Evolutionary conservation across 371 early-diverging fungal species (phyloP).

Genomic region (Mucor piriformis): DNA sequence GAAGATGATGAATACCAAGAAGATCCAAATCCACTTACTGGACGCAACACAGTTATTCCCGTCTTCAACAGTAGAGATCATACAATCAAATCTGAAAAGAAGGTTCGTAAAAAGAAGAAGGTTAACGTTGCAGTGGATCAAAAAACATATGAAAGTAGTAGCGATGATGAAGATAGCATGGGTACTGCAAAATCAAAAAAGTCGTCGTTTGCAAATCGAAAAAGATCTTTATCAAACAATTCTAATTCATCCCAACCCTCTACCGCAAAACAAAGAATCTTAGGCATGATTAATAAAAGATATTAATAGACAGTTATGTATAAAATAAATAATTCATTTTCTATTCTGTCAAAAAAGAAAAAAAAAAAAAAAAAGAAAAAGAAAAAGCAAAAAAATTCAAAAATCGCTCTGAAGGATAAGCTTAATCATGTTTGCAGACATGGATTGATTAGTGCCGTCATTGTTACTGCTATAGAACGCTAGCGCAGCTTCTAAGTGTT

Average conservation of each 20-base stretch:
- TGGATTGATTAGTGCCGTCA: slow-evolving; percentile 1
- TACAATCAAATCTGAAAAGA: not conserved
- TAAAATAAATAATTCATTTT: not conserved
- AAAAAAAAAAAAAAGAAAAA: not conserved
- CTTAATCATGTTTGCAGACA: slow-evolving; percentile 25
- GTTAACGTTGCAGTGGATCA: not conserved
- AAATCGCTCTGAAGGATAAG: slow-evolving; percentile 27
- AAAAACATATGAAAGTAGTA: not conserved
- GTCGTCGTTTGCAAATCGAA: slow-evolving; percentile 6
- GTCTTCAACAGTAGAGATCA: not conserved
- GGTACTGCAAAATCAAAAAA: slow-evolving; percentile 9
- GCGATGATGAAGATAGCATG: slow-evolving; percentile 19
- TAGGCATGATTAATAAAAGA: slow-evolving; percentile 6
- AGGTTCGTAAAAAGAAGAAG: slow-evolving; percentile 2
- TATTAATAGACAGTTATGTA: not conserved
- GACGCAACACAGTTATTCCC: not conserved
- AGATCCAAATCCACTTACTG: not conserved
- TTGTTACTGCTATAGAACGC: slow-evolving; percentile 19
- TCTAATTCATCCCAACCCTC: slow-evolving; percentile 4
- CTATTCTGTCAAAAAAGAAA: not conserved
- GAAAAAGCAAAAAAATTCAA: not conserved
- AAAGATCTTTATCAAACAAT: slow-evolving; percentile 11
- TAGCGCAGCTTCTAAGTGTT: slow-evolving; percentile 23
- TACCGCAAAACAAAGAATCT: slow-evolving; percentile 8
- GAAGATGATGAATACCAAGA: slow-evolving; percentile 10